A percentile compares a stretch with the other conserved stretches of the same genome.
phyloP scores from a whole-genome alignment of 1,284 basidiomycete genomes.

The Boletus smithii region DNA sequence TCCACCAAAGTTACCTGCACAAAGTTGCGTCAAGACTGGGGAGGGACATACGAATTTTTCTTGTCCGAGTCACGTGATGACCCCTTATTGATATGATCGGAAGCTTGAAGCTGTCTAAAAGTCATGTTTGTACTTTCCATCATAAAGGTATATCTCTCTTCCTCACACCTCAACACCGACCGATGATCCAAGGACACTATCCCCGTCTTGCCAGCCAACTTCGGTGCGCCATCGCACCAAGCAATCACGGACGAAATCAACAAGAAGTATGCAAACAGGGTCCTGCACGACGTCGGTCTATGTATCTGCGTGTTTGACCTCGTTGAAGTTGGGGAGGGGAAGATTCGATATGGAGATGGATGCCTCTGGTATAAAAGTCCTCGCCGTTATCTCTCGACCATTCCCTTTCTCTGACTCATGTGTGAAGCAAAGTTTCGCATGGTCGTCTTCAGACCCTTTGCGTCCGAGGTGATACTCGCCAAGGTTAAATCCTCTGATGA shows the following conservation, averaged over 20 bases:
- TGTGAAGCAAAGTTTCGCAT: constrained; percentile 80
- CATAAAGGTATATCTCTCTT: constrained; percentile 43
- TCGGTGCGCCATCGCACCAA: constrained; percentile 66
- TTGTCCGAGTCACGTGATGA: constrained; percentile 21
- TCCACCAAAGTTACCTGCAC: too few relatives aligned
- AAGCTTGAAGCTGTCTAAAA: too few relatives aligned
- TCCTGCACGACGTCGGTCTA: constrained; percentile 89
- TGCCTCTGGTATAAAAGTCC: constrained; percentile 91
- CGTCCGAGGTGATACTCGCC: constrained; percentile 86
- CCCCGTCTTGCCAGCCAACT: constrained; percentile 72
- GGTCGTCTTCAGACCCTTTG: constrained; percentile 89
- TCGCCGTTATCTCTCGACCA: constrained; percentile 17
- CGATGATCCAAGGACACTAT: constrained; percentile 61
- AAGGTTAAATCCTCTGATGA: constrained; percentile 84
- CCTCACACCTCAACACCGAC: not conserved
- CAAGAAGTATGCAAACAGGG: constrained; percentile 91
- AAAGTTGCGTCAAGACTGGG: too few relatives aligned
- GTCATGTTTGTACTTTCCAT: constrained; percentile 62
- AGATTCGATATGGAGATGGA: constrained; percentile 92
- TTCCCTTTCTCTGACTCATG: constrained; percentile 5
- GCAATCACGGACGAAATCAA: constrained; percentile 80
- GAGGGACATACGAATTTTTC: not conserved
- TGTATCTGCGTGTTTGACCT: constrained; percentile 90
- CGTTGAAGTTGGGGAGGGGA: constrained; percentile 83
- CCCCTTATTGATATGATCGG: constrained; percentile 6